Base-by-base conservation (phyloP, 208 protist species). In the Leishmania turanica region DNA sequence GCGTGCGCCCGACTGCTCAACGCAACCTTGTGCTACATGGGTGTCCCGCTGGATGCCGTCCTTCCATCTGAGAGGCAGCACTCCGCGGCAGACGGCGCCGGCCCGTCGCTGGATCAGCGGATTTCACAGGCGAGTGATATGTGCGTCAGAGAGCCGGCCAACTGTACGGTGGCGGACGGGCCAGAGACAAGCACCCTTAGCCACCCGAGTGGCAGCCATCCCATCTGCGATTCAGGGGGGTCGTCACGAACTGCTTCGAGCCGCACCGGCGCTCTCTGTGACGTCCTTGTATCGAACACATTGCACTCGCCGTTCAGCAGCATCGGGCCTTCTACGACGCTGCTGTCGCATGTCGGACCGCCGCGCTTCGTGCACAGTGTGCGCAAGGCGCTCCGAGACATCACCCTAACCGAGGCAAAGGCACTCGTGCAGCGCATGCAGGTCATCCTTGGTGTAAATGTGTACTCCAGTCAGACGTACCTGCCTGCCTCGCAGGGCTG, bases 351-450 rank as follows among this genome's bases (percentile, higher is more conserved):
- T 66, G 62, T 17, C n/a, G 73, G 45, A n/a, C 45, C 71, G 27
- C 65, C 83, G 37, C 89, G 80, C 66, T 82, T 92, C 45, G 82
- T 92, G 60, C 90, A 98, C 84, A 90, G 91, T 77, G 88, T 91
- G 37, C 90, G 93, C 49, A 91, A 93, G 62, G 75, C 86, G 37
- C 78, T 96, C 40, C 80, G 80, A 60, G 85, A 91, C n/a, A 87
- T 96, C 27, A 93, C 93, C 51, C 71, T 90, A n/a, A 91, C 88
- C 0, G 95, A 98, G 81, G 90, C 92, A 13, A 90, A 91, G 56
- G 65, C 84, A 34, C 85, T 97, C 27, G 40, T 96, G 17, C 73
- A 85, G 47, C 65, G 82, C 47, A 86, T 95, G 70, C 71, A 85
- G 45, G 84, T 60, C 1, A 85, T 96, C 49, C 87, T 97, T 51